phyloP scores from a whole-genome alignment of 2,329 filamentous ascomycete genomes.

The Diaporthe humulicola region DNA sequence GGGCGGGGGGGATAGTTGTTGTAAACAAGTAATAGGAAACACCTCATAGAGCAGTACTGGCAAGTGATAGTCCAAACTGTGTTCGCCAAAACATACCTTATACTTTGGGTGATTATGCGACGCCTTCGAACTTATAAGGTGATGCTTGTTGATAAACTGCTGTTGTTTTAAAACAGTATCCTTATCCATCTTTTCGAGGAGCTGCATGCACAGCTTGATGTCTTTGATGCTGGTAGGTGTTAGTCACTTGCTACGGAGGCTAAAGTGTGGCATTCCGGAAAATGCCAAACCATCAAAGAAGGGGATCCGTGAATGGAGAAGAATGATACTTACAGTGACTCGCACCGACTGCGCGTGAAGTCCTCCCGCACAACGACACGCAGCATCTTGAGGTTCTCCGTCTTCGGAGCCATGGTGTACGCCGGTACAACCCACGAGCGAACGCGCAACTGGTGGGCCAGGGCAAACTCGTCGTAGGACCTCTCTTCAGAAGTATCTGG shows the following conservation, averaged over 20 bases:
- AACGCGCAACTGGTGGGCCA: slow-evolving; percentile 87
- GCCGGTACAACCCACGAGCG: slow-evolving; percentile 95
- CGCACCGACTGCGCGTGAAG: slow-evolving; percentile 86
- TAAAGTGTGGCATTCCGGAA: too few relatives aligned
- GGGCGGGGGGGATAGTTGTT: background rate
- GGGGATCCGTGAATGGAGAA: too few relatives aligned
- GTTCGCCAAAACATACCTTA: slow-evolving; percentile 54
- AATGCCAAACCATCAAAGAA: background rate
- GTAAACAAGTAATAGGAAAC: background rate
- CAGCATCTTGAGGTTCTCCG: slow-evolving; percentile 87
- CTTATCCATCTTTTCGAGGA: slow-evolving; percentile 81
- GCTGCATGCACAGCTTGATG: slow-evolving; percentile 80
- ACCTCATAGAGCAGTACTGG: background rate
- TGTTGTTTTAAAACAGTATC: slow-evolving; percentile 78
- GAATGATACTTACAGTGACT: too few relatives aligned
- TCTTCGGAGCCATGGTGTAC: slow-evolving; percentile 96
- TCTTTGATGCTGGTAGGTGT: too few relatives aligned
- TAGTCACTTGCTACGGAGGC: too few relatives aligned
- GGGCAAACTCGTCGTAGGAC: slow-evolving; percentile 79
- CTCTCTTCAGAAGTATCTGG: slow-evolving; percentile 71
- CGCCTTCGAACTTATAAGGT: slow-evolving; percentile 64
- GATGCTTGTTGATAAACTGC: slow-evolving; percentile 72
- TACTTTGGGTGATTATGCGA: slow-evolving; percentile 66
- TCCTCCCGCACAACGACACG: slow-evolving; percentile 94
- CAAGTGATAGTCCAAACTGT: background rate